Percentiles rank a stretch among this genome's conserved stretches.
Conservation (phyloP, 2,329 filamentous ascomycete species). For the Orbilia oligospora region DNA sequence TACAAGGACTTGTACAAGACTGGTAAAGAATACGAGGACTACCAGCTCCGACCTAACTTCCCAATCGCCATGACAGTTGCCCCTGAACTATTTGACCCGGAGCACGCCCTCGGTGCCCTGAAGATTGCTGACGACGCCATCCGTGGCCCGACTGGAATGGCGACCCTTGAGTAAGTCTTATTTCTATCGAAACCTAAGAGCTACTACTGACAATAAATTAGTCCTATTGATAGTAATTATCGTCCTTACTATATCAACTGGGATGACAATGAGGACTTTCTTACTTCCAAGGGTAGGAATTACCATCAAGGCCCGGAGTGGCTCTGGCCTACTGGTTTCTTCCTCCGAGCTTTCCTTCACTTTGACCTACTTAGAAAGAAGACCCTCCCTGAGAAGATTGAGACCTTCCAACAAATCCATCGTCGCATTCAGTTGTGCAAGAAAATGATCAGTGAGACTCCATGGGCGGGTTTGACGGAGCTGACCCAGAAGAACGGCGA, state of each 20-base stretch:
- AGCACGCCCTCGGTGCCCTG: slow-evolving; percentile 84
- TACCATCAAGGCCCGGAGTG: slow-evolving; percentile 99
- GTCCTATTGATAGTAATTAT: slow-evolving; percentile 89
- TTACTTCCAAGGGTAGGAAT: slow-evolving; percentile 93
- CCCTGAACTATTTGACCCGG: slow-evolving; percentile 84
- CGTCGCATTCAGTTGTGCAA: slow-evolving; percentile 86
- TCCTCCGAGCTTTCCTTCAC: slow-evolving; percentile 88
- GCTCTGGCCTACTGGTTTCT: slow-evolving; percentile 98
- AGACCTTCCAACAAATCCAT: slow-evolving; percentile 96
- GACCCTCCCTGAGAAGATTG: slow-evolving; percentile 78
- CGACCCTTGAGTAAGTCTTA: slow-evolving; percentile 79
- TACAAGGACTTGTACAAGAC: slow-evolving; percentile 98
- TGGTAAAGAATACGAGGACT: slow-evolving; percentile 96
- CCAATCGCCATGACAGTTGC: slow-evolving; percentile 95
- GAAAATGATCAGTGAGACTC: slow-evolving; percentile 81
- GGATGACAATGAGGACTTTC: slow-evolving; percentile 91
- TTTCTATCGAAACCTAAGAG: neutral
- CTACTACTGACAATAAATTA: slow-evolving; percentile 28
- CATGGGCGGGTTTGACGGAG: slow-evolving; percentile 93
- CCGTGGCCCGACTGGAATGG: slow-evolving; percentile 92
- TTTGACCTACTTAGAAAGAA: slow-evolving; percentile 85
- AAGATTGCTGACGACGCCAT: slow-evolving; percentile 83
- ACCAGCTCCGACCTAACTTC: slow-evolving; percentile 95
- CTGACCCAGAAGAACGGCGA: slow-evolving; percentile 91
- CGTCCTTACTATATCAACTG: slow-evolving; percentile 94